A percentile compares a stretch with the other conserved stretches of the same genome.
Conservation (phyloP, 768 basidiomycete genomes). For the Trametes cubensis region DNA sequence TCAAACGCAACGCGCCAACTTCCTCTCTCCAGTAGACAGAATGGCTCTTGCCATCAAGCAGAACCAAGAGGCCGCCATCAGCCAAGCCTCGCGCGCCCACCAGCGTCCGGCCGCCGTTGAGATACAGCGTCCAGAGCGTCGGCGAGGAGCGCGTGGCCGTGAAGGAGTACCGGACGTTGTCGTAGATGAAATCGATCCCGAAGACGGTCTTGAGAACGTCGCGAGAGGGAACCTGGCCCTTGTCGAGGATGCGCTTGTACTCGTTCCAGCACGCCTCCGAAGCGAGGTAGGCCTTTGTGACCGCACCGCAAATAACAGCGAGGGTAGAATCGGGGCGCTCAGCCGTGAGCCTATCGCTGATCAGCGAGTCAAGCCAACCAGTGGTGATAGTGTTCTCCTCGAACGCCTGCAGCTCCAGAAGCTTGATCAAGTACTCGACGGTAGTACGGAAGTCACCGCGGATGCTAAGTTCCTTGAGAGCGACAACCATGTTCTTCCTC, state of each 20-base stretch:
- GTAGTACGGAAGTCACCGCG: conserved; percentile 99
- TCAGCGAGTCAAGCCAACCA: conserved; percentile 96
- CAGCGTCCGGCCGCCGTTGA: conserved; percentile 92
- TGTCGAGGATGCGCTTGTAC: conserved; percentile 94
- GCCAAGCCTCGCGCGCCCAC: conserved; percentile 92
- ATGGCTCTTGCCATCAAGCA: conserved; percentile 93
- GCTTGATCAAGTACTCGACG: conserved; percentile 98
- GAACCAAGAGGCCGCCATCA: conserved; percentile 91
- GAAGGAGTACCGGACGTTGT: conserved; percentile 92
- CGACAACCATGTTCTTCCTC: conserved; percentile 99
- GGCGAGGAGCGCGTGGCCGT: conserved; percentile 90
- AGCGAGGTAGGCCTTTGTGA: conserved; percentile 90
- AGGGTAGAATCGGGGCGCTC: conserved; percentile 92
- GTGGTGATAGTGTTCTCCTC: conserved; percentile 98
- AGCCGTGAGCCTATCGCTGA: conserved; percentile 95
- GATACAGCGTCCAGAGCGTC: conserved; percentile 90
- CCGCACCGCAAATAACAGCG: conserved; percentile 95
- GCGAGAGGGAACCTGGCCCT: conserved; percentile 95
- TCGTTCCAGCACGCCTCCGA: conserved; percentile 89
- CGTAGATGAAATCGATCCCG: conserved; percentile 96
- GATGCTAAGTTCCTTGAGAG: conserved; percentile 96
- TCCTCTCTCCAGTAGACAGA: conserved; percentile 99
- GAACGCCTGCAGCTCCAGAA: conserved; percentile 94
- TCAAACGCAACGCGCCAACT: conserved; percentile 88
- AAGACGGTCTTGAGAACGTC: conserved; percentile 97